These are phyloP conservation scores for Anisodus tanguticus DNA, from an alignment of 257 asterid species.

Conservation along the genomic window DNA sequence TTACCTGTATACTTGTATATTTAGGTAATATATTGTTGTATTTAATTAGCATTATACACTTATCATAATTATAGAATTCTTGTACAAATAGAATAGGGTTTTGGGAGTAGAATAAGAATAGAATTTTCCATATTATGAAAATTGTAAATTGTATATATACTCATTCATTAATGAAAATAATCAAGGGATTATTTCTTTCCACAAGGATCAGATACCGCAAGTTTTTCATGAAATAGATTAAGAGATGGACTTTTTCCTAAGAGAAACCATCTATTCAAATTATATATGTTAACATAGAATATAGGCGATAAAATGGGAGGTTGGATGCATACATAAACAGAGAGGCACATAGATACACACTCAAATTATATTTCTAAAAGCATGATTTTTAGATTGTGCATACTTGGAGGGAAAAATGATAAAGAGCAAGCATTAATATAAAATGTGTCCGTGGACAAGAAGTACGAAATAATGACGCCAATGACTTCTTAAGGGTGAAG, in stretches of 20 bases:
- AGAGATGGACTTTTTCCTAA: neutral
- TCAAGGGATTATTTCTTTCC: too few species aligned
- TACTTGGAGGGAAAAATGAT: neutral
- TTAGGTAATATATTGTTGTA: too few species aligned
- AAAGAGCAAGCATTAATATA: neutral
- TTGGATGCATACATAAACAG: neutral
- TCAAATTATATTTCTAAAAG: neutral
- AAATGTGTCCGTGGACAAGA: neutral
- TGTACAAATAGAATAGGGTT: too few species aligned
- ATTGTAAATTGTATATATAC: too few species aligned
- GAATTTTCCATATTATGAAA: too few species aligned
- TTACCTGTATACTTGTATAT: too few species aligned
- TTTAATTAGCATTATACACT: too few species aligned
- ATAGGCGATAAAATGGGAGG: neutral
- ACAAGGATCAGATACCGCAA: neutral
- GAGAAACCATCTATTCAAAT: neutral
- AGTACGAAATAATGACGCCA: neutral
- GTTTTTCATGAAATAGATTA: too few species aligned
- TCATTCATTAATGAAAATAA: too few species aligned
- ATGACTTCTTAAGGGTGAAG: neutral
- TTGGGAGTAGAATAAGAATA: too few species aligned
- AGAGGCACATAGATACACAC: neutral
- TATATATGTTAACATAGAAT: neutral
- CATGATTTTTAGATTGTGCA: neutral
- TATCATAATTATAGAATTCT: too few species aligned